A percentile compares a stretch with the other conserved stretches of the same genome.
Conservation (phyloP, 2,329 filamentous ascomycete genomes). For the Fusarium miscanthi region DNA sequence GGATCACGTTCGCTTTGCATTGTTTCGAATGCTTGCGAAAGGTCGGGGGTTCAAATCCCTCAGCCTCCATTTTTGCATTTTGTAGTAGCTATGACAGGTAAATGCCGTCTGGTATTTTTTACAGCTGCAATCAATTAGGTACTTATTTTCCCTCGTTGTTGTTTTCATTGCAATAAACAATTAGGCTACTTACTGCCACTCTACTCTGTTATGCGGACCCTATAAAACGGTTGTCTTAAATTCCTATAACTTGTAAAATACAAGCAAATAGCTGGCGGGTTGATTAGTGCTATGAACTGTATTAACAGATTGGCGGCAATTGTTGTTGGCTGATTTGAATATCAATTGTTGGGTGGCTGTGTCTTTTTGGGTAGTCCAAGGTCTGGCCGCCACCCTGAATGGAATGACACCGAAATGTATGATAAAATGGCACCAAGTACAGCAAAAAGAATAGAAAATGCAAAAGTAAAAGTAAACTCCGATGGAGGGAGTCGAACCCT, state of each 20-base stretch:
- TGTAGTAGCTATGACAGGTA: accelerated
- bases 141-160: accelerated
- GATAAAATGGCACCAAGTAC: accelerated
- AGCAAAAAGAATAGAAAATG: background rate
- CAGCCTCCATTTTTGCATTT: conserved; percentile 11
- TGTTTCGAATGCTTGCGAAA: conserved; percentile 16
- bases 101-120: accelerated
- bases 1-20: conserved; percentile 22
- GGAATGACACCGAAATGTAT: background rate
- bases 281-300: too few relatives aligned
- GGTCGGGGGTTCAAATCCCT: conserved; percentile 22
- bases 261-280: accelerated
- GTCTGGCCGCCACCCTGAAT: background rate
- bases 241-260: too few relatives aligned
- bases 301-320: accelerated
- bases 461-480: conserved; percentile 15
- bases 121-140: accelerated
- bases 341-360: background rate
- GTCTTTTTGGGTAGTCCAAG: background rate
- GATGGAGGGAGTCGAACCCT: conserved; percentile 27
- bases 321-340: background rate
- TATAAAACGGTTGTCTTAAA: background rate
- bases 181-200: background rate
- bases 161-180: accelerated
- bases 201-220: too few relatives aligned